A percentile compares a stretch with the other conserved stretches of the same genome.
Conservation (phyloP, 306 rosid species). For the Sicyos baderoa region DNA sequence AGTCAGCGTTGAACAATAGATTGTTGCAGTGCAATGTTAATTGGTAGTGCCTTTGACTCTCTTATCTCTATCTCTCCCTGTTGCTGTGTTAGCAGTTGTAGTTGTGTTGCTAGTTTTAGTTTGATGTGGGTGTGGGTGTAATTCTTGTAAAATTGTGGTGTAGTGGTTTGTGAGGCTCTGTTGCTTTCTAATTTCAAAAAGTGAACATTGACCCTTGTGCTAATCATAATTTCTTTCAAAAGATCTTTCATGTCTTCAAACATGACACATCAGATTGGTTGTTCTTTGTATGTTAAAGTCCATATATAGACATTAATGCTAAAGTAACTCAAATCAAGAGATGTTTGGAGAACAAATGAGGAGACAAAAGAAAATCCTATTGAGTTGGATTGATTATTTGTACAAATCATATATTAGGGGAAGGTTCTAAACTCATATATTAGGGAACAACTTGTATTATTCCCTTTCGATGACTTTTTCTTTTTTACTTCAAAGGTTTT, state of each 20-base stretch:
- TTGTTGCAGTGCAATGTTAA: conserved; percentile 10
- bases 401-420: too few relatives aligned
- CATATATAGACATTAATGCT: too few relatives aligned
- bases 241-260: too few relatives aligned
- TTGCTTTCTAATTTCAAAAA: conserved; percentile 22
- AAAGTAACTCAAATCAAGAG: too few relatives aligned
- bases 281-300: background rate
- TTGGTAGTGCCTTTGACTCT: conserved; percentile 14
- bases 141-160: conserved; percentile 40
- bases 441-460: too few relatives aligned
- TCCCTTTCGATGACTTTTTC: too few relatives aligned
- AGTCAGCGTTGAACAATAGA: conserved; percentile 52
- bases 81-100: conserved; percentile 20
- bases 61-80: background rate
- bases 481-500: too few relatives aligned
- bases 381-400: too few relatives aligned
- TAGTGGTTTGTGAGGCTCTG: conserved; percentile 27
- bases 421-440: too few relatives aligned
- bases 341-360: background rate
- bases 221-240: too few relatives aligned
- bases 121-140: conserved; percentile 22
- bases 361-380: background rate
- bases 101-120: conserved; percentile 23
- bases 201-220: conserved; percentile 15
- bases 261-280: background rate